phyloP scores from a whole-genome alignment of 495 filamentous ascomycete species.

The Penicillium cosmopolitanum region DNA sequence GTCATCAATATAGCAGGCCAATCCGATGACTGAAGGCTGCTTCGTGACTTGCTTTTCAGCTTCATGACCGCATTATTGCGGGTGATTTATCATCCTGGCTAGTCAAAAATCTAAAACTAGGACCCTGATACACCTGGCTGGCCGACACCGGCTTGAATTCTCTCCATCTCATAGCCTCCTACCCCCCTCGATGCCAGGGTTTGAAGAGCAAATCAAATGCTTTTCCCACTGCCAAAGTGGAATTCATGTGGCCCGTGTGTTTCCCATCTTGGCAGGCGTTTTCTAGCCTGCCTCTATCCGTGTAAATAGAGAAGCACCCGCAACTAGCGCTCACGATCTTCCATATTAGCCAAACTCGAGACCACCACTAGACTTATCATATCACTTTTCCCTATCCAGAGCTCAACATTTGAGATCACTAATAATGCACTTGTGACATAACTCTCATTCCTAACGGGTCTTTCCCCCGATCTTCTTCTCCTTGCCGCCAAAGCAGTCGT shows the following conservation, averaged over 20 bases:
- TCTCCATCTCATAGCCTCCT: conserved; percentile 5
- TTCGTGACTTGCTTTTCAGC: conserved; percentile 8
- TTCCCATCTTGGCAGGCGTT: conserved; percentile 9
- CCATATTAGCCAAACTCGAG: conserved; percentile 16
- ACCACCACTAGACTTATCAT: too few relatives aligned
- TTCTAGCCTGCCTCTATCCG: conserved; percentile 19
- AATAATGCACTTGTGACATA: conserved; percentile 29
- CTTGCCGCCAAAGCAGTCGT: conserved; percentile 1
- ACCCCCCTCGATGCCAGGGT: conserved; percentile 4
- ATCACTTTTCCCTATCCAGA: neutral
- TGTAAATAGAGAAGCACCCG: conserved; percentile 22
- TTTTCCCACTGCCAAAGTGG: neutral
- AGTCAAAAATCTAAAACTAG: conserved; percentile 17
- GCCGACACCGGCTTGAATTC: conserved; percentile 4
- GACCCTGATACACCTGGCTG: conserved; percentile 11
- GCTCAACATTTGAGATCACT: conserved; percentile 2
- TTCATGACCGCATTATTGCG: conserved; percentile 9
- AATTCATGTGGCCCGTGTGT: conserved; percentile 28
- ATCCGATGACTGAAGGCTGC: conserved; percentile 7
- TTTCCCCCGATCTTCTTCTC: conserved; percentile 16
- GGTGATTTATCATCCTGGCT: conserved; percentile 38
- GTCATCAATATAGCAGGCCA: conserved; percentile 3
- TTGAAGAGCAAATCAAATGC: conserved; percentile 1
- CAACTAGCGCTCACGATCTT: conserved; percentile 15
- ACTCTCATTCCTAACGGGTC: conserved; percentile 27